phyloP scores from a whole-genome alignment of 345 rosid genomes.

The Trapa incisa region DNA sequence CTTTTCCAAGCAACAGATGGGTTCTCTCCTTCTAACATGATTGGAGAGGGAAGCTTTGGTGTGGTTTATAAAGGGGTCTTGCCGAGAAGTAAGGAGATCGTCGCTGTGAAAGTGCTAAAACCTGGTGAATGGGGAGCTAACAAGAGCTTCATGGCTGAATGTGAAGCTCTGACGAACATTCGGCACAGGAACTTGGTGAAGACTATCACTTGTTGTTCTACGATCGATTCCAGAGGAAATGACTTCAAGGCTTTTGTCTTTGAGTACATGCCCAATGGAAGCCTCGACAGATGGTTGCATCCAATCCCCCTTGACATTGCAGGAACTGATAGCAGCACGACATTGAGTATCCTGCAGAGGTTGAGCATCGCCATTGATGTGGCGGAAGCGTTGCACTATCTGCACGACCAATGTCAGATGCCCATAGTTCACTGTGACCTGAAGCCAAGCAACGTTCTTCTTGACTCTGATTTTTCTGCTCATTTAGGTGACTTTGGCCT shows the following conservation, averaged over 20 bases:
- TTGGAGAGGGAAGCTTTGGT: conserved; percentile 16
- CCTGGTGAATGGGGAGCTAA: conserved; percentile 5
- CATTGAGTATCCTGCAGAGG: not conserved
- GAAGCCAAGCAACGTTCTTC: conserved; percentile 19
- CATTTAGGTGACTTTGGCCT: conserved; percentile 16
- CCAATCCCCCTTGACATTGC: not conserved
- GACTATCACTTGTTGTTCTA: conserved; percentile 11
- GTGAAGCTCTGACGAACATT: conserved; percentile 11
- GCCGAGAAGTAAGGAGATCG: not conserved
- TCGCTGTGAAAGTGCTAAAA: conserved; percentile 18
- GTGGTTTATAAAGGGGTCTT: conserved; percentile 10
- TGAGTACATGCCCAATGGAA: conserved; percentile 18
- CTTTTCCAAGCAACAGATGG: conserved; percentile 13
- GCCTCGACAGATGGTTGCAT: conserved; percentile 14
- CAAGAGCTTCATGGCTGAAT: conserved; percentile 14
- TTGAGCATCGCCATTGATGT: conserved; percentile 10
- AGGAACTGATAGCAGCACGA: not conserved
- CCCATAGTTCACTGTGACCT: conserved; percentile 12
- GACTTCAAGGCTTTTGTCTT: conserved; percentile 18
- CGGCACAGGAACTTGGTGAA: conserved; percentile 16
- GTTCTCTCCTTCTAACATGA: conserved; percentile 10
- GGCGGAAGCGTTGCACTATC: conserved; percentile 11
- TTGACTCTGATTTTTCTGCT: conserved; percentile 7
- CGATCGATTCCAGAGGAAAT: conserved; percentile 9
- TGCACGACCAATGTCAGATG: conserved; percentile 5